Evolutionary conservation across 139 green algal genomes (phyloP), one percentile per base, ranked within the genome.

Genomic region (Picochlorum sp.): DNA sequence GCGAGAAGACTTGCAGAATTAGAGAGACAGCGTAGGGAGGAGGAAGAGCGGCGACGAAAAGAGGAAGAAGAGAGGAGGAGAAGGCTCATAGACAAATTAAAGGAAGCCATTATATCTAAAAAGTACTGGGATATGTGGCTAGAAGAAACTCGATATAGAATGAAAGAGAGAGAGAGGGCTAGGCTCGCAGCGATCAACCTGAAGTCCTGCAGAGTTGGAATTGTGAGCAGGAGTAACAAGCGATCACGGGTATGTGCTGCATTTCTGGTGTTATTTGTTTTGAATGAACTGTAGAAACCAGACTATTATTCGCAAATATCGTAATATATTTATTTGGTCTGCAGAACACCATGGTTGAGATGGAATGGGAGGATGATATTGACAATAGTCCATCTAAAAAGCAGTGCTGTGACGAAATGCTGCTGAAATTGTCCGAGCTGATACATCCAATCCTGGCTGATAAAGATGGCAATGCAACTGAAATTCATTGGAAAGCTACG

Each of bases 201-300:
- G 2, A 75, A 75, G 34, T 49, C 61, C 3, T 75, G 69, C 38
- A 20, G 69, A 15, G 61, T 75, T 44, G 69, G 62, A 26, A 37
- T 62, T 57, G 37, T 18, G 47, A 54, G n/a, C 9, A 54, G 16
- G 16, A 7, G 16, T 21, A 18, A 54, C 16, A 54, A 54, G 11
- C 16, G 47, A 21, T 20, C 16, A 21, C 47, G 47, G 47, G 47
- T 54, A 54, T 26, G 47, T 26, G 47, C n/a, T 54, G 34, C n/a
- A 54, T 54, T 51, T 51, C 45, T 51, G 14, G 47, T 13, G 1
- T 52, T 10, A n/a, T 54, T 26, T 23, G 16, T 54, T 4, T 54
- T 18, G 47, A 54, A 21, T 21, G n/a, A 54, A 20, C n/a, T 20
- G 1, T 30, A 30, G 4, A 30, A 30, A 30, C 28, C 28, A 30